phyloP scores from a whole-genome alignment of 352 stramenopile species.

The Bremia lactucae region DNA sequence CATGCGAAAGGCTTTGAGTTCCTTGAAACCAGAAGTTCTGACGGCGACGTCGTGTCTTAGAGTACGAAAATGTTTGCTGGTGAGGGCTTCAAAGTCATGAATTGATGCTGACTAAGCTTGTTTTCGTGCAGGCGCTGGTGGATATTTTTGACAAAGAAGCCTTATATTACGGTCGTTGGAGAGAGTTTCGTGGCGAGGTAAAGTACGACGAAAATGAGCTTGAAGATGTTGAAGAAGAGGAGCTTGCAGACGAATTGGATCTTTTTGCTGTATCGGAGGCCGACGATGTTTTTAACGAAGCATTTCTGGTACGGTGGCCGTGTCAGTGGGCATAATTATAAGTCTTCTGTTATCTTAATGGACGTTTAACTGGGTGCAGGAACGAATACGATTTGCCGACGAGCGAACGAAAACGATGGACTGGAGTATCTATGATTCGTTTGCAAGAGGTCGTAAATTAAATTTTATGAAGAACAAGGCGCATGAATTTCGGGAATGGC shows the following conservation, averaged over 20 bases:
- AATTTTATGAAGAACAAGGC: slow-evolving; percentile 80
- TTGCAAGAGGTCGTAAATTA: slow-evolving; percentile 62
- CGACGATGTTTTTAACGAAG: slow-evolving; percentile 64
- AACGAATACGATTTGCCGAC: slow-evolving; percentile 78
- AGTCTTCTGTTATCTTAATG: not conserved
- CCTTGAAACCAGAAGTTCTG: slow-evolving; percentile 36
- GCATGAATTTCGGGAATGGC: slow-evolving; percentile 58
- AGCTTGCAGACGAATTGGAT: slow-evolving; percentile 77
- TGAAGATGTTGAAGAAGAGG: slow-evolving; percentile 73
- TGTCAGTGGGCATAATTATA: not conserved
- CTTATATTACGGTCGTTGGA: slow-evolving; percentile 76
- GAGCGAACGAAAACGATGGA: slow-evolving; percentile 77
- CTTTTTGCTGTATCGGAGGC: slow-evolving; percentile 71
- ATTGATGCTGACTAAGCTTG: not conserved
- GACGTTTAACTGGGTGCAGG: slow-evolving; percentile 16
- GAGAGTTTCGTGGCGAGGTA: slow-evolving; percentile 69
- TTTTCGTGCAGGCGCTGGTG: slow-evolving; percentile 37
- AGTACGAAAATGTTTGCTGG: slow-evolving; percentile 11
- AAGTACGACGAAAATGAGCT: slow-evolving; percentile 71
- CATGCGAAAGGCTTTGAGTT: slow-evolving; percentile 26
- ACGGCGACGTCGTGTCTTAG: slow-evolving; percentile 36
- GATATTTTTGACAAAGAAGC: slow-evolving; percentile 71
- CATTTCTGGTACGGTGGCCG: slow-evolving; percentile 37
- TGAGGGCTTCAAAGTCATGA: not conserved
- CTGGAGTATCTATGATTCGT: slow-evolving; percentile 72